Conservation (phyloP, 2,329 filamentous ascomycete species). For the Lecanicillium sp. region DNA sequence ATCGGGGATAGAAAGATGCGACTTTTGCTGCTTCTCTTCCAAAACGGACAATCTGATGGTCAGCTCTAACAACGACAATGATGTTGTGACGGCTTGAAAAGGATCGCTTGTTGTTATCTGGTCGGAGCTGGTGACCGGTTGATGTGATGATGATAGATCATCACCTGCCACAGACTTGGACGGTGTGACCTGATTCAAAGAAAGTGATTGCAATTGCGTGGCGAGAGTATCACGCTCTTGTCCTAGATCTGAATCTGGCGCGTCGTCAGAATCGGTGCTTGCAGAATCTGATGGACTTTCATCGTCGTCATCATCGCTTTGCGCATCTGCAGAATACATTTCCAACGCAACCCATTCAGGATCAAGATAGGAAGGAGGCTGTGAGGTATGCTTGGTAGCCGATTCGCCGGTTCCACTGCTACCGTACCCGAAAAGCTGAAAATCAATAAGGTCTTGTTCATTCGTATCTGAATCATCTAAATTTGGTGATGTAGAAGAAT, state of each 20-base stretch:
- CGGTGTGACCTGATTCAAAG: background rate
- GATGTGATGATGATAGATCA: background rate
- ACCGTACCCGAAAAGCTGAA: background rate
- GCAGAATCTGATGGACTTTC: constrained; percentile 26
- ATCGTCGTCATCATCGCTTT: constrained; percentile 47
- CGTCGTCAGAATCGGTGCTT: constrained; percentile 43
- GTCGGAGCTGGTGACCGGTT: background rate
- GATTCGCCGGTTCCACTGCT: no score
- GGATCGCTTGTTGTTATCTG: background rate
- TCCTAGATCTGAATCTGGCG: constrained; percentile 14
- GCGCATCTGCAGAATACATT: constrained; percentile 49
- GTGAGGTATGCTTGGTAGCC: constrained; percentile 36
- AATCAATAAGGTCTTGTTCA: background rate
- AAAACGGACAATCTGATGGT: constrained; percentile 78
- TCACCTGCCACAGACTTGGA: background rate
- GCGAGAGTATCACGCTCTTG: background rate
- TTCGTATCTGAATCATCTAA: background rate
- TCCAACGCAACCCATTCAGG: constrained; percentile 90
- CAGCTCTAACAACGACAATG: constrained; percentile 76
- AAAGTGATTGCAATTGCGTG: background rate
- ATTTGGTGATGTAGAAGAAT: constrained; percentile 26
- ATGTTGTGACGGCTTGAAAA: constrained; percentile 32
- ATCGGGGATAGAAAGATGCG: constrained; percentile 84
- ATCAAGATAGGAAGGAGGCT: constrained; percentile 46
- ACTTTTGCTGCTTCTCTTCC: constrained; percentile 86